A percentile compares a stretch with the other conserved stretches of the same genome.
phyloP scores from a whole-genome alignment of 2,329 filamentous ascomycete species.

The Scytalidium sp. region DNA sequence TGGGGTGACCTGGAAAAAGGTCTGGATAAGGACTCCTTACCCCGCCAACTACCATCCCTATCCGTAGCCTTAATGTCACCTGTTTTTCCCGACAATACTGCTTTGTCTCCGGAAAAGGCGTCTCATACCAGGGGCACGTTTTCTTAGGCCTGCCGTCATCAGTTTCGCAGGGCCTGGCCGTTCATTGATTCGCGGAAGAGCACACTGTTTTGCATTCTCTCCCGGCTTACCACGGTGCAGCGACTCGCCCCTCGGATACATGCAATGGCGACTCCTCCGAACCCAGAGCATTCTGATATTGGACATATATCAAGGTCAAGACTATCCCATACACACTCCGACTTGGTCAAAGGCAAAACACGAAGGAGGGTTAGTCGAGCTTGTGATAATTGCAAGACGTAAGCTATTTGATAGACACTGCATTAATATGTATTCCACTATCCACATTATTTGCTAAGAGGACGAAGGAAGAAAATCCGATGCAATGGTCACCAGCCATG shows the following conservation, averaged over 20 bases:
- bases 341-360: neutral
- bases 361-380: conserved; percentile 12
- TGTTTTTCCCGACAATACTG: neutral
- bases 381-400: conserved; percentile 14
- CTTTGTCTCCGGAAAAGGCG: neutral
- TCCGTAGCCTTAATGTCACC: neutral
- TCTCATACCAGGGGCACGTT: neutral
- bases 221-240: neutral
- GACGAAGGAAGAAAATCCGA: conserved; percentile 8
- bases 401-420: neutral
- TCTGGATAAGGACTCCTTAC: neutral
- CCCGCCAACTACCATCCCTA: neutral
- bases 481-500: conserved; percentile 11
- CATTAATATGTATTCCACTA: neutral
- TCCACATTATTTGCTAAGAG: neutral
- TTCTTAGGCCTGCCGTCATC: neutral
- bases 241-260: neutral
- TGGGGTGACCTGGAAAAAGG: too few species aligned
- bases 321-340: neutral
- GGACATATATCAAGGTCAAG: neutral
- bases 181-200: neutral
- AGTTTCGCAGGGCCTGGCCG: neutral
- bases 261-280: neutral
- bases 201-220: neutral
- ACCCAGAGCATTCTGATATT: neutral